These are phyloP conservation scores for Suillus fuscotomentosus DNA, from an alignment of 768 basidiomycete species.

Conservation along the genomic window DNA sequence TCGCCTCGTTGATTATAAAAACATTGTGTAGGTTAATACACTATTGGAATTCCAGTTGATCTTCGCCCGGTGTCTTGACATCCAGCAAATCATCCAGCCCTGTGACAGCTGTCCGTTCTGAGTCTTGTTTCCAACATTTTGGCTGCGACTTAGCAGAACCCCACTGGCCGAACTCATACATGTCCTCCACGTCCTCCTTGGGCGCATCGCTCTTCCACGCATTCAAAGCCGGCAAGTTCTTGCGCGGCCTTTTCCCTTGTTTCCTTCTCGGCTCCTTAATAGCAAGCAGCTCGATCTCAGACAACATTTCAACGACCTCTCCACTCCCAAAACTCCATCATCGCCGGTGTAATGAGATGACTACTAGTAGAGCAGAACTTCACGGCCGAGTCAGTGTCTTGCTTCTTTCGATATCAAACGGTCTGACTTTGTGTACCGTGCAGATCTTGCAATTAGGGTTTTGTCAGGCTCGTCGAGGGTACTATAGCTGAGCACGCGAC, in stretches of 20 bases:
- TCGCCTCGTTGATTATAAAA: not conserved
- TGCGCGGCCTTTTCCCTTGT: conserved; percentile 13
- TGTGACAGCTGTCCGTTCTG: not conserved
- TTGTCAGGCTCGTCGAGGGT: too few relatives aligned
- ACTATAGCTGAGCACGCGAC: too few relatives aligned
- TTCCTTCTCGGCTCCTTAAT: too few relatives aligned
- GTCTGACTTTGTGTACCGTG: too few relatives aligned
- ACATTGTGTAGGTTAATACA: conserved; percentile 1
- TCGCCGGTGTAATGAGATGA: conserved; percentile 17
- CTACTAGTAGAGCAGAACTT: too few relatives aligned
- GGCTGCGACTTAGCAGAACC: not conserved
- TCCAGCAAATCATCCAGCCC: not conserved
- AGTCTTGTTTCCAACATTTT: not conserved
- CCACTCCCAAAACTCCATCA: conserved; percentile 45
- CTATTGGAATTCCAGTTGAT: not conserved
- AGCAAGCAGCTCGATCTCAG: conserved; percentile 43
- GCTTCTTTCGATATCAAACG: conserved; percentile 10
- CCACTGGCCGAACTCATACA: conserved; percentile 55
- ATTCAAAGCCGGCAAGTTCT: conserved; percentile 19
- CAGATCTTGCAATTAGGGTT: too few relatives aligned
- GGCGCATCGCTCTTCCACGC: conserved; percentile 45
- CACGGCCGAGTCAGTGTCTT: conserved; percentile 7
- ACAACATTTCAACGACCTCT: conserved; percentile 52
- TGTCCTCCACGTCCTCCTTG: conserved; percentile 29
- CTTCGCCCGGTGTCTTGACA: not conserved